Evolutionary conservation across 257 asterid genomes (phyloP).

Genomic region (Capsicum baccatum): DNA sequence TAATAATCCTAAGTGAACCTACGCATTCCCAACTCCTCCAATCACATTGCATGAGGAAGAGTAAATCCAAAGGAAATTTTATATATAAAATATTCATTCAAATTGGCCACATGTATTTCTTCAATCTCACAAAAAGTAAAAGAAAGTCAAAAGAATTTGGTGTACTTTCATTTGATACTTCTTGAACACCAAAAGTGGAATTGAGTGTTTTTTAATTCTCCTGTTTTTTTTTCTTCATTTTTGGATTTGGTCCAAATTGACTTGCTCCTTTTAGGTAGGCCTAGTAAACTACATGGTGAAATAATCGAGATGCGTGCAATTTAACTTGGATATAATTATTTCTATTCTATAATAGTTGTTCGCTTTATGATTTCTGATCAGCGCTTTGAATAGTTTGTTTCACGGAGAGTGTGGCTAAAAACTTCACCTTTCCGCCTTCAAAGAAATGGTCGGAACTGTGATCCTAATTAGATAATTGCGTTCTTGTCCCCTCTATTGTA

Average conservation of each 20-base stretch:
- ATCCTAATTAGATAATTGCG: too few species aligned
- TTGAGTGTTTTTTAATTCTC: neutral
- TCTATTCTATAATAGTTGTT: too few species aligned
- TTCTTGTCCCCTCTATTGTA: too few species aligned
- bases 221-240: neutral
- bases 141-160: constrained; percentile 17
- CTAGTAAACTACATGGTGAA: too few species aligned
- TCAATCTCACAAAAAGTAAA: constrained; percentile 26
- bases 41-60: constrained; percentile 29
- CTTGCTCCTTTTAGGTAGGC: constrained; percentile 24
- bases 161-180: constrained; percentile 18
- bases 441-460: too few species aligned
- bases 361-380: too few species aligned
- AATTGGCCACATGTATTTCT: constrained; percentile 21
- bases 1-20: neutral
- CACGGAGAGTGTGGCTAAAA: too few species aligned
- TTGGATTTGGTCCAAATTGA: neutral
- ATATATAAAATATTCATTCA: constrained; percentile 22
- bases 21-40: constrained; percentile 24
- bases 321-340: too few species aligned
- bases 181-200: constrained; percentile 16
- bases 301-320: too few species aligned
- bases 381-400: too few species aligned
- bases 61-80: constrained; percentile 32
- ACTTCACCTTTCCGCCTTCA: too few species aligned